These are phyloP conservation scores for Lactifluus pinguis DNA, from an alignment of 768 basidiomycete species.

Conservation along the genomic window DNA sequence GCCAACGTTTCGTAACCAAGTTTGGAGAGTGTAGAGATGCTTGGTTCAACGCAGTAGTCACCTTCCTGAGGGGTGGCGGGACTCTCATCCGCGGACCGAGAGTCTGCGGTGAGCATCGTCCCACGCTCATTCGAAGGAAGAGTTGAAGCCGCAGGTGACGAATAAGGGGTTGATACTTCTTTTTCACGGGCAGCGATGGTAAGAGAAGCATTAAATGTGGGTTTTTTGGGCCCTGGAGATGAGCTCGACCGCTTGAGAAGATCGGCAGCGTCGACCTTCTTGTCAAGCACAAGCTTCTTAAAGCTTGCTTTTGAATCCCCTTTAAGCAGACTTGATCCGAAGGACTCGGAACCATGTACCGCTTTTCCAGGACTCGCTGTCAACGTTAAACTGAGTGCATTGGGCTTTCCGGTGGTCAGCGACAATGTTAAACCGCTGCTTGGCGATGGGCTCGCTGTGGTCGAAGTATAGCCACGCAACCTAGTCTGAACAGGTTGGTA, in stretches of 20 bases:
- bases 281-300: conserved; percentile 87
- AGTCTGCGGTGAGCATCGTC: conserved; percentile 11
- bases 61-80: conserved; percentile 47
- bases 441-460: conserved; percentile 30
- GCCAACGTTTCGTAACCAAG: conserved; percentile 66
- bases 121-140: conserved; percentile 29
- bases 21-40: conserved; percentile 60
- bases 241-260: conserved; percentile 37
- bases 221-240: conserved; percentile 31
- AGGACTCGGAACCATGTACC: conserved; percentile 44
- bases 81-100: neutral
- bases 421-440: conserved; percentile 34
- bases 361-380: conserved; percentile 32
- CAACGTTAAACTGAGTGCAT: conserved; percentile 44
- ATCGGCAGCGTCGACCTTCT: conserved; percentile 68
- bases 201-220: conserved; percentile 67
- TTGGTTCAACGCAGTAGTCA: conserved; percentile 87
- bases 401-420: conserved; percentile 41
- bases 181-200: conserved; percentile 69
- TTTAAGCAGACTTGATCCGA: conserved; percentile 56
- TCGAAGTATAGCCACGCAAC: conserved; percentile 60
- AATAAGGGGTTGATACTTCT: conserved; percentile 37
- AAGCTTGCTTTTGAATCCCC: conserved; percentile 71
- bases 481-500: conserved; percentile 57
- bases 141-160: neutral